Percentiles rank a stretch among this genome's conserved stretches.
Evolutionary conservation across 139 green algal species (phyloP).

Genomic region (Helicosporidium sp.): DNA sequence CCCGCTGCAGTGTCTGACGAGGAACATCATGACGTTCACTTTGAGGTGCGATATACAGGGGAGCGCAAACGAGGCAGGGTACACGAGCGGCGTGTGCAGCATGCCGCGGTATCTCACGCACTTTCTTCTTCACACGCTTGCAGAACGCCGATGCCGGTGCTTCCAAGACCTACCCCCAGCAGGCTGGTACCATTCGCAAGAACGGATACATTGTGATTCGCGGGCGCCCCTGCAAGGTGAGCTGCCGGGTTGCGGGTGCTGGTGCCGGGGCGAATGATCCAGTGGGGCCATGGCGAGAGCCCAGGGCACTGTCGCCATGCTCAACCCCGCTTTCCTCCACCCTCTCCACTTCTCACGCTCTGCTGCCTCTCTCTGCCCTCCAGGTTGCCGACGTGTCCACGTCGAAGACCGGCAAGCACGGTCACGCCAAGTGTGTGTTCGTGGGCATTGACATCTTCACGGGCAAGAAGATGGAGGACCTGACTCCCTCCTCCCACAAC

Average conservation of each 20-base stretch:
- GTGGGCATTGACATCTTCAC: constrained; percentile 93
- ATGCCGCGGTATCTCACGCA: neutral
- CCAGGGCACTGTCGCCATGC: neutral
- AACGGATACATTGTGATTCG: constrained; percentile 93
- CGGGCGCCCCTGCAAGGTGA: constrained; percentile 81
- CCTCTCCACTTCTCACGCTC: neutral
- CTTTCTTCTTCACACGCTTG: neutral
- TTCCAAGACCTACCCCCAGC: constrained; percentile 76
- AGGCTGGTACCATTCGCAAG: constrained; percentile 86
- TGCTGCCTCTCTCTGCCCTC: neutral
- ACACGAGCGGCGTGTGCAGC: neutral
- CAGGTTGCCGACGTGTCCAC: constrained; percentile 96
- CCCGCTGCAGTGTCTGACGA: constrained; percentile 22
- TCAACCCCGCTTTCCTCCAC: neutral
- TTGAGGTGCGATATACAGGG: constrained; percentile 20
- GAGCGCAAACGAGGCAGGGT: neutral
- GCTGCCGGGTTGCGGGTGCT: too few species aligned
- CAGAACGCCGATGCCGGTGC: constrained; percentile 50
- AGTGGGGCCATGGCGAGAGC: neutral
- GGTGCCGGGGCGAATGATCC: too few species aligned
- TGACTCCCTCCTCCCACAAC: constrained; percentile 94
- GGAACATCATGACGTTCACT: constrained; percentile 39
- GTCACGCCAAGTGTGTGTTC: constrained; percentile 99
- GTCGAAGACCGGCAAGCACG: constrained; percentile 99
- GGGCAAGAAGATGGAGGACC: constrained; percentile 94